These are phyloP conservation scores for Paecilomyces dactylethromorphus DNA, from an alignment of 2,329 filamentous ascomycete species.

Conservation along the genomic window DNA sequence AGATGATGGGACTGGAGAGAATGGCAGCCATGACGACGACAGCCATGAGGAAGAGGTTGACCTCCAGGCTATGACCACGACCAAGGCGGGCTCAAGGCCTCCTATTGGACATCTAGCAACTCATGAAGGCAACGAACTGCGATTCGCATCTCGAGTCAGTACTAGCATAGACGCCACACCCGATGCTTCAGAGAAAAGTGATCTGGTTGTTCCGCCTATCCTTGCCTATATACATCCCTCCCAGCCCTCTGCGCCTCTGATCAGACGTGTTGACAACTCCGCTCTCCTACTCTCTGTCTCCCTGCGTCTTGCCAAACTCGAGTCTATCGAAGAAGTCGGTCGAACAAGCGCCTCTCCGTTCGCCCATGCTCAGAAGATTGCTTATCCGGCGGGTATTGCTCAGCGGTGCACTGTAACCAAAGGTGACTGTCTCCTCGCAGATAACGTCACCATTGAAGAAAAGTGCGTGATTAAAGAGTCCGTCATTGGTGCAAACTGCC, in stretches of 20 bases:
- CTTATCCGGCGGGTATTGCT: conserved; percentile 76
- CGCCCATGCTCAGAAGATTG: conserved; percentile 71
- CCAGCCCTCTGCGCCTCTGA: conserved; percentile 52
- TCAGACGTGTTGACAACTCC: conserved; percentile 83
- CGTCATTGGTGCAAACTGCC: conserved; percentile 80
- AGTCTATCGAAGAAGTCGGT: conserved; percentile 56
- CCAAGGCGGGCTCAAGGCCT: conserved; percentile 30
- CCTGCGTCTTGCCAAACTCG: conserved; percentile 77
- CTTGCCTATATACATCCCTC: conserved; percentile 71
- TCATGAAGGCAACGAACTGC: conserved; percentile 9
- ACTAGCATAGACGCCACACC: conserved; percentile 6
- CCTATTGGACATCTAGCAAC: conserved; percentile 2
- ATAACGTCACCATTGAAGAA: conserved; percentile 83
- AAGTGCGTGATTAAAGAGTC: conserved; percentile 89
- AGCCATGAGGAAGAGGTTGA: conserved; percentile 49
- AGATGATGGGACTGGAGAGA: conserved; percentile 34
- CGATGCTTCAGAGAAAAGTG: neutral
- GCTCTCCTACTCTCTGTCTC: conserved; percentile 75
- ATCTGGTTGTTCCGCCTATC: conserved; percentile 60
- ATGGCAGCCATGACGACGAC: conserved; percentile 29
- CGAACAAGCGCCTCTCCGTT: conserved; percentile 60
- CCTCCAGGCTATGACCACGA: conserved; percentile 48
- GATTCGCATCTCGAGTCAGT: conserved; percentile 23
- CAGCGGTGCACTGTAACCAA: conserved; percentile 74
- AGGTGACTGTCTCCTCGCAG: conserved; percentile 73